Percentiles rank a stretch among this genome's conserved stretches.
Conservation (phyloP, 495 filamentous ascomycete genomes). For the Xylaria venustula region DNA sequence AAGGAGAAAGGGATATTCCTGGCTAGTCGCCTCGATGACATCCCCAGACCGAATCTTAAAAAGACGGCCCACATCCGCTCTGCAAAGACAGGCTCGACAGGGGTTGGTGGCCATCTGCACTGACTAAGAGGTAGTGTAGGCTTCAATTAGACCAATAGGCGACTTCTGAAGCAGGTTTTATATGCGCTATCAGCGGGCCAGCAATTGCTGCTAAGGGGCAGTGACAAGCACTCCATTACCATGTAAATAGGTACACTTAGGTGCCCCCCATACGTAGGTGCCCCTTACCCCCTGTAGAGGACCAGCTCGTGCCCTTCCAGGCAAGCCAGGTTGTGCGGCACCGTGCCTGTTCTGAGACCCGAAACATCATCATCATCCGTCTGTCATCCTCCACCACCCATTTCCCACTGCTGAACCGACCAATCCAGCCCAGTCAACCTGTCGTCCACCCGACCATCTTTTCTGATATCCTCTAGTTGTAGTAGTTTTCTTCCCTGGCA, state of each 20-base stretch:
- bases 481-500: not conserved
- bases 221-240: not conserved
- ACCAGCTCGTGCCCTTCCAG: not conserved
- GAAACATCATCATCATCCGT: conserved; percentile 17
- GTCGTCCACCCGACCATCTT: conserved; percentile 8
- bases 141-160: not conserved
- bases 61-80: not conserved
- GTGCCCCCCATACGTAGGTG: too few species aligned
- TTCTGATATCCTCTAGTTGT: conserved; percentile 6
- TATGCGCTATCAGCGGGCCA: conserved; percentile 7
- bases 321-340: not conserved
- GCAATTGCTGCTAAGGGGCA: not conserved
- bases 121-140: too few species aligned
- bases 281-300: too few species aligned
- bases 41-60: conserved; percentile 5
- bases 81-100: not conserved
- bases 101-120: not conserved
- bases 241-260: not conserved
- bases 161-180: not conserved
- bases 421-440: conserved; percentile 12
- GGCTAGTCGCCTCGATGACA: not conserved
- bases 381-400: conserved; percentile 16
- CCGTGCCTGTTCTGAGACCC: conserved; percentile 7
- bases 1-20: not conserved
- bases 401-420: conserved; percentile 9